Base-by-base conservation (phyloP, 345 rosid species). In the Melaleuca alternifolia region DNA sequence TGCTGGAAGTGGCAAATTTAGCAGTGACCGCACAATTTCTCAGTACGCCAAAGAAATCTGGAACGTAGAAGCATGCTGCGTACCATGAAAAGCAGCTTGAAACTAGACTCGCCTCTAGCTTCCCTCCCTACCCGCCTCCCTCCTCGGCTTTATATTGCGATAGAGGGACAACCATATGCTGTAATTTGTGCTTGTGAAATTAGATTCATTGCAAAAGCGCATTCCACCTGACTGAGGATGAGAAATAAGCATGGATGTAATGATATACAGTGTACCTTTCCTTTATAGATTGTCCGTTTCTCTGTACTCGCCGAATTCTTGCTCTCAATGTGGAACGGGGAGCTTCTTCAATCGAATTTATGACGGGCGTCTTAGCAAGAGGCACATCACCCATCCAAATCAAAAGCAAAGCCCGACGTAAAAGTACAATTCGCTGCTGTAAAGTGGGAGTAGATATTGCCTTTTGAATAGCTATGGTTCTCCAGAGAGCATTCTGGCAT, bases 41-140 rank as follows among this genome's bases (percentile, higher is more conserved):
- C 96, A 97, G 85, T 96, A 96, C 76, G 98, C 99, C 5, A 94
- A 93, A 84, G 99, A 97, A 88, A 96, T 97, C 30, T 97, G 98
- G 98, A 96, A 94, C 91, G 94, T 96, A 5, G 88, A 93, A 88
- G 96, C 93, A 84, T 94, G 99, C 91, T 92, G 89, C 20, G 93
- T 94, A 13, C 95, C 98, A 10, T 96, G 89, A 91, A 24, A 44
- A 21, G 81, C 7, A 56, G 24, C 46, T 84, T 12, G 52, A 48
- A 57, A 37, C 48, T 18, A 71, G 81, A 71, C 48, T 48, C 21
- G 81, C 81, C 20, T n/a, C 23, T 33, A 52, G 28, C 77, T 12
- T 65, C 30, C 59, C 56, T 23, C 15, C 50, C 48, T 3, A 8
- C 51, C 44, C 50, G 21, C 10, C 79, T 28, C 56, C 48, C 56